Evolutionary conservation across 495 filamentous ascomycete genomes (phyloP), one percentile per base, ranked within the genome.

Genomic region (Lasiosphaeris hirsuta): DNA sequence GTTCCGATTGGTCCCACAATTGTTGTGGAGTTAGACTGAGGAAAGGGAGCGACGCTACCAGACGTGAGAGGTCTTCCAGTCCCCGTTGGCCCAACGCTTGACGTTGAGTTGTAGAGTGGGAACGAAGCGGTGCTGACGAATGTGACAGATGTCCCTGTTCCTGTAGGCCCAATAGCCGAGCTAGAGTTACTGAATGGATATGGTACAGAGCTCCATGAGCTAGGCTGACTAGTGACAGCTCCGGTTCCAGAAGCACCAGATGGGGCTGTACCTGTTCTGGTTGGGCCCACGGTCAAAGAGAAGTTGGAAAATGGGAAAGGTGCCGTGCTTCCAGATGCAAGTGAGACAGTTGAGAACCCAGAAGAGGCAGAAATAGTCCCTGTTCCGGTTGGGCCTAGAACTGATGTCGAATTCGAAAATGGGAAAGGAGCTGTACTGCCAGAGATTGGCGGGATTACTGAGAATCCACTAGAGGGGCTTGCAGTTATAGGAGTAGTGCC

Each of bases 91-190:
- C 49, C 49, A 10, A 23, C 0, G 9, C 14, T 10, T 10, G 52
- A 23, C 1, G 64, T 65, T 8, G 59, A 65, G 46, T 68, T 65
- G 33, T 51, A 57, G 10, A 58, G 19, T 9, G 63, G 54, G 11
- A 42, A 62, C 1, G 60, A 53, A 10, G 47, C 10, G n/a, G 54
- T 17, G 14, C 46, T 35, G n/a, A 8, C 14, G 1, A 40, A 19
- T 1, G 45, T 7, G 3, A 10, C 13, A 37, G 30, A 13, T 3
- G 17, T 34, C 11, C 30, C 48, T 9, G 35, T 38, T 14, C 49
- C 55, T 14, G 47, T 42, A 9, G 51, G 51, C 1, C 54, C 54
- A 0, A n/a, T 13, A 9, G 3, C 40, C 10, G 48, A 47, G 18
- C 53, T 52, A 10, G 48, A 51, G 19, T 56, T 60, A 1, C 46